Base-by-base conservation (phyloP, 257 asterid genomes). In the Coffea eugenioides region DNA sequence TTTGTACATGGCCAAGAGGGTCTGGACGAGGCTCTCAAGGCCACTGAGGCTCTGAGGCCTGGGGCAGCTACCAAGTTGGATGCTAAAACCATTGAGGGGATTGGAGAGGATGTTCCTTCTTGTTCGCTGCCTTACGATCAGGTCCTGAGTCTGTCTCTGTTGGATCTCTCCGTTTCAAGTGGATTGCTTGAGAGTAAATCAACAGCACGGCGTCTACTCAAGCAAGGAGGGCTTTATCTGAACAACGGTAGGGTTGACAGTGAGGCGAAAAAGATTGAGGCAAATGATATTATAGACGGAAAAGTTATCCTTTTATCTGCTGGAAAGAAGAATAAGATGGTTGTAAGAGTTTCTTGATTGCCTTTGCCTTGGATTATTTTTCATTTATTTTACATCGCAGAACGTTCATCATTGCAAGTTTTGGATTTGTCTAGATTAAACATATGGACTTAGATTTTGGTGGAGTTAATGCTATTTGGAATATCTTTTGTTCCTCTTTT, bases 191-290 rank as follows among this genome's bases (percentile, higher is more conserved):
- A 90, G 73, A 93, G 98, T 82, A 95, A 93, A 75, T 90, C 98
- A 21, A 95, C 98, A n/a, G 98, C 96, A 1, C 88, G 97, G 7
- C 95, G 97, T 9, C 69, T 95, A 84, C 85, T 95, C 72, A 95
- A 93, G 92, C 98, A 95, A 80, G 98, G 98, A 75, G 98, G 98
- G 2, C 92, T 95, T 80, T 93, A 95, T 83, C 87, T 95, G 88
- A 95, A 95, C 78, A 93, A 90, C 74, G 79, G 46, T 59, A 90
- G 91, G 87, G 80, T 95, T 79, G 97, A 95, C 68, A 87, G 89
- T 45, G 99, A 95, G 84, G 92, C 83, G 31, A 93, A 91, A 89
- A 95, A 80, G 88, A 90, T 93, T 74, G 98, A 95, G 85, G 82
- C 83, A 34, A 86, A 80, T 81, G 98, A 95, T 83, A 91, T 95